Evolutionary conservation across 2,329 filamentous ascomycete genomes (phyloP).

Genomic region (Coniochaeta pulveracea): DNA sequence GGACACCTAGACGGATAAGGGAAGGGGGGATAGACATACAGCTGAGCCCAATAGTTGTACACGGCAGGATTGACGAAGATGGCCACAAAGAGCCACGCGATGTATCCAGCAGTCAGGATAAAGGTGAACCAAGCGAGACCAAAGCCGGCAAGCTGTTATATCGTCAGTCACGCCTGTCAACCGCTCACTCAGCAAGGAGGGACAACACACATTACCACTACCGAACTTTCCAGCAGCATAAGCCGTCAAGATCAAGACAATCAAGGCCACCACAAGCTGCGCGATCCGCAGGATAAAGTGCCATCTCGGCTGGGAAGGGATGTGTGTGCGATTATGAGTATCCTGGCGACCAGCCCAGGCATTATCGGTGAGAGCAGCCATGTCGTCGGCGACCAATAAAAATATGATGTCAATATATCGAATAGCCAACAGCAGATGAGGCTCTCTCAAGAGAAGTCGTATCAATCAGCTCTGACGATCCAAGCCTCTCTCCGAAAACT

Average conservation of each 20-base stretch:
- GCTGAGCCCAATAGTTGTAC: conserved; percentile 10
- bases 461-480: too few species aligned
- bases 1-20: neutral
- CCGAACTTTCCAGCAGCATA: conserved; percentile 8
- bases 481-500: too few species aligned
- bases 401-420: too few species aligned
- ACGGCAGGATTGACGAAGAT: conserved; percentile 4
- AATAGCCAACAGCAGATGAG: too few species aligned
- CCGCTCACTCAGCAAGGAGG: neutral
- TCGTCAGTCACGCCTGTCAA: too few species aligned
- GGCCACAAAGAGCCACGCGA: conserved; percentile 10
- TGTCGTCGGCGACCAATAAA: too few species aligned
- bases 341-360: conserved; percentile 7
- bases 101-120: conserved; percentile 10
- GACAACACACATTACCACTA: conserved; percentile 5
- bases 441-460: too few species aligned
- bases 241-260: conserved; percentile 9
- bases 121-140: conserved; percentile 9
- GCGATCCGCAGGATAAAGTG: conserved; percentile 8
- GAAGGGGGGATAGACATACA: conserved; percentile 5
- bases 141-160: conserved; percentile 3
- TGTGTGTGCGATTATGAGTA: conserved; percentile 8
- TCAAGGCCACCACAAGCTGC: conserved; percentile 9
- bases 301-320: conserved; percentile 11
- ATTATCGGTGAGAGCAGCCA: conserved; percentile 2